These are phyloP conservation scores for Hamigera avellanea DNA, from an alignment of 495 filamentous ascomycete genomes.

Conservation along the genomic window DNA sequence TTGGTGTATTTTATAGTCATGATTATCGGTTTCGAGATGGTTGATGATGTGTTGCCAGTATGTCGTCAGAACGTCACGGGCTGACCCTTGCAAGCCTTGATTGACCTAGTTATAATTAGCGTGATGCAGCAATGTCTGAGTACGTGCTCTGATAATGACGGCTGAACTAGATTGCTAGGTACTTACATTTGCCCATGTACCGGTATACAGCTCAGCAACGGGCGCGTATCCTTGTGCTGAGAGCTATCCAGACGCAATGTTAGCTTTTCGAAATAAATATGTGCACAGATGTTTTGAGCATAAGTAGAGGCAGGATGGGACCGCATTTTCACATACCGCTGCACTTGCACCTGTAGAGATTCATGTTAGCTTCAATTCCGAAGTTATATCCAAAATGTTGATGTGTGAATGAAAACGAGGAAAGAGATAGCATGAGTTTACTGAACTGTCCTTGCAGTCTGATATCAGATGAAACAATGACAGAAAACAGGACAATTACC, in stretches of 20 bases:
- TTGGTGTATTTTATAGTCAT: slow-evolving; percentile 97
- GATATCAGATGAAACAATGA: neutral
- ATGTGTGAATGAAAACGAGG: too few species aligned
- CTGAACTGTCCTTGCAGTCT: too few species aligned
- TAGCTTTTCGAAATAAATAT: slow-evolving; percentile 7
- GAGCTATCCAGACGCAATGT: slow-evolving; percentile 34
- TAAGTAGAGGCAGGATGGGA: too few species aligned
- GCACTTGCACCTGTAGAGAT: slow-evolving; percentile 60
- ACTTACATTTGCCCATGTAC: slow-evolving; percentile 87
- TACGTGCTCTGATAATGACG: neutral
- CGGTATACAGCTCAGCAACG: slow-evolving; percentile 76
- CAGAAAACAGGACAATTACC: slow-evolving; percentile 35
- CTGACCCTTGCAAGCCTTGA: slow-evolving; percentile 84
- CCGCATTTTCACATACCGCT: slow-evolving; percentile 42
- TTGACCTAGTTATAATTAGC: slow-evolving; percentile 53
- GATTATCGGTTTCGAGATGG: slow-evolving; percentile 84
- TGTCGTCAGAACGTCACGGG: slow-evolving; percentile 92
- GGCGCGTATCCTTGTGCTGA: slow-evolving; percentile 71
- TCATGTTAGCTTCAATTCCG: slow-evolving; percentile 7
- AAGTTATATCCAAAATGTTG: neutral
- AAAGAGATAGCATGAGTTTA: too few species aligned
- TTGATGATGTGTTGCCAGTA: slow-evolving; percentile 99
- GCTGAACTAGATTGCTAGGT: neutral
- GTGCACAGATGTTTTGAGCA: too few species aligned
- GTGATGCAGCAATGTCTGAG: slow-evolving; percentile 1